Evolutionary conservation across 2,329 filamentous ascomycete genomes (phyloP).

Genomic region (Colletotrichum ledebouriae): DNA sequence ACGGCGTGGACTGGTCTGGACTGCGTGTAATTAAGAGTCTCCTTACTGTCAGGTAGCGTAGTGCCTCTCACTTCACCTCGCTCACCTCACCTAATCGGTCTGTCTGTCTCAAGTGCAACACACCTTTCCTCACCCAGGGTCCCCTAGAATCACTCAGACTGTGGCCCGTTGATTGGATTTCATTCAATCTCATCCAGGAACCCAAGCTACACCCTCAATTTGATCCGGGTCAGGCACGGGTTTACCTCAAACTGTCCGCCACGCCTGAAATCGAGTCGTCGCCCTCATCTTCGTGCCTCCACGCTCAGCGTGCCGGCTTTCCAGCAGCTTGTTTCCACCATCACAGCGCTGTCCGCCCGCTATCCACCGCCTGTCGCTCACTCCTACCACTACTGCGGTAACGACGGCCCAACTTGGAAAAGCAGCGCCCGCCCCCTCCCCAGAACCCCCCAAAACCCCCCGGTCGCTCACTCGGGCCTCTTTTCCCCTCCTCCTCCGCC

Average conservation of each 20-base stretch:
- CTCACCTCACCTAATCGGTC: background rate
- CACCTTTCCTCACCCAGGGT: too few species aligned
- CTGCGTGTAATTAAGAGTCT: slow-evolving; percentile 6
- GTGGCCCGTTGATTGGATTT: too few species aligned
- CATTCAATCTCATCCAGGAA: background rate
- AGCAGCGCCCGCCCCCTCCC: background rate
- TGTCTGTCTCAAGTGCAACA: too few species aligned
- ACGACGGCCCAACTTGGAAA: background rate
- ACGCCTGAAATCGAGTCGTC: too few species aligned
- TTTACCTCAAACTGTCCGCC: too few species aligned
- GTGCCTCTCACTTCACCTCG: background rate
- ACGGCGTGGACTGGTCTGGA: slow-evolving; percentile 39
- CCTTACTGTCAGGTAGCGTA: background rate
- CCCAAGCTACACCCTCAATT: background rate
- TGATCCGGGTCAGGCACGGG: background rate
- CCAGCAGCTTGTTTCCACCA: background rate
- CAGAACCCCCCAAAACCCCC: background rate
- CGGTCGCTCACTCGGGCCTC: background rate
- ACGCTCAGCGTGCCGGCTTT: background rate
- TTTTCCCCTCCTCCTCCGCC: slow-evolving; percentile 12
- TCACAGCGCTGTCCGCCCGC: slow-evolving; percentile 13
- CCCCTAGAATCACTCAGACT: too few species aligned
- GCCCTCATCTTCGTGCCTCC: background rate
- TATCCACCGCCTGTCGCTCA: background rate
- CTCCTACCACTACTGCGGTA: background rate